Percentiles rank a stretch among this genome's conserved stretches.
Conservation (phyloP, 1,284 basidiomycete species). For the Leccinum pachyderme region DNA sequence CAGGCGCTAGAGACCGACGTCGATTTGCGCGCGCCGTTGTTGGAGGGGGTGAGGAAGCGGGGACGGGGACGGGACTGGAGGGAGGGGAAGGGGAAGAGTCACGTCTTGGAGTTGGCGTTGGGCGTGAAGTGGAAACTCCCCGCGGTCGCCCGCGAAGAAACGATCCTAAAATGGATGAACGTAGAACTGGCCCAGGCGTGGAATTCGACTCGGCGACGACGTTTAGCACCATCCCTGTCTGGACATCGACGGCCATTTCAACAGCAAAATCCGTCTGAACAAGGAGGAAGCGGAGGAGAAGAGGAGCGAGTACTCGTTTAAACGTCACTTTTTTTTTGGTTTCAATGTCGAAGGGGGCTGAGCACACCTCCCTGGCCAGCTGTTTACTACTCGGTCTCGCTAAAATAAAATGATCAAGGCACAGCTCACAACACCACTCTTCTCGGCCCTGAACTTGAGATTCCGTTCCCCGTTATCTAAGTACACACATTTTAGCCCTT, state of each 20-base stretch:
- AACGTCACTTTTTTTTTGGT: conserved; percentile 1
- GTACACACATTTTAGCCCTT: background rate
- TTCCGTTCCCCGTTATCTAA: background rate
- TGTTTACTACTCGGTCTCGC: background rate
- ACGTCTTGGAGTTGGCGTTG: conserved; percentile 2
- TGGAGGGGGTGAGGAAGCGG: background rate
- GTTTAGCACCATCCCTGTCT: conserved; percentile 6
- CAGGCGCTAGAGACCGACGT: conserved; percentile 28
- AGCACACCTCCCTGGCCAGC: background rate
- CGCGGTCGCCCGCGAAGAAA: conserved; percentile 35
- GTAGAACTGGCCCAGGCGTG: conserved; percentile 21
- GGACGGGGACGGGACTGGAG: conserved; percentile 13
- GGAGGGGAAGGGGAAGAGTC: conserved; percentile 25
- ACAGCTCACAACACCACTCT: conserved; percentile 10
- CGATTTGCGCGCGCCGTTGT: conserved; percentile 13
- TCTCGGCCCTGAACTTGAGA: background rate
- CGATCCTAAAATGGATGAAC: conserved; percentile 35
- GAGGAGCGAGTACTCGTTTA: background rate
- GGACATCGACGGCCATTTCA: background rate
- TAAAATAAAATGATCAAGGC: conserved; percentile 9
- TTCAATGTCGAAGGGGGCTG: conserved; percentile 18
- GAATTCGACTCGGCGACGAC: conserved; percentile 14
- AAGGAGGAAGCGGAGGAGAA: background rate
- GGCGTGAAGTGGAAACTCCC: conserved; percentile 26
- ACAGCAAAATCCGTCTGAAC: background rate